Evolutionary conservation across 768 basidiomycete genomes (phyloP), one percentile per base, ranked within the genome.

Genomic region (Grammothele lineata): DNA sequence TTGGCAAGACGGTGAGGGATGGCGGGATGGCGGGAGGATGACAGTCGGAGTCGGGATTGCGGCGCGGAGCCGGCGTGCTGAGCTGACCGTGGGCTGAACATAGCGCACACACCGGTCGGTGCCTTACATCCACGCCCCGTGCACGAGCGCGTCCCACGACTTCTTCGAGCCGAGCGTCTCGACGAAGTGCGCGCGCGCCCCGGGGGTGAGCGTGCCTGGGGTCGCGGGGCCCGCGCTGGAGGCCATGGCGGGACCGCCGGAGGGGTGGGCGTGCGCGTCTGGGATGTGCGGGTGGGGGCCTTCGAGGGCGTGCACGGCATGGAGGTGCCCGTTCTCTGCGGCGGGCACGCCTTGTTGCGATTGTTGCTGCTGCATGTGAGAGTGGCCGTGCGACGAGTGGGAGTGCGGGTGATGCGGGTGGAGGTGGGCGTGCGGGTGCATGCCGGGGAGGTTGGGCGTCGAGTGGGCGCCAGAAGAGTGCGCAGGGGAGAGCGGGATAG

Each of bases 121-220:
- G 8, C 27, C 27, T 30, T 14, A 80, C 12, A 79, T 73, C 58
- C 78, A 81, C 25, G 78, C 77, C 21, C 81, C 81, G 57, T 83
- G 81, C 32, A 83, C 77, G 44, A 83, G 63, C 2, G 80, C 80
- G 50, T 83, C 81, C 78, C 78, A 83, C 7, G 80, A 78, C 43
- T 76, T 76, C 65, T 82, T 80, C 22, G 69, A 69, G 58, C 78
- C 74, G 45, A 83, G 62, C 34, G 78, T 76, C 61, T 76, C 69
- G 48, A 83, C 58, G 54, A 80, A 77, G 57, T 71, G 76, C 37
- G 72, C 66, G 37, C 69, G 69, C 19, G 25, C 18, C 14, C 14
- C n/a, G 37, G 25, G 37, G 18, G 38, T 26, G 18, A 15, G 21
- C 30, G 33, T n/a, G 5, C 25, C 8, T 21, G 24, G 37, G 27